These are phyloP conservation scores for Leptodermis oblonga DNA, from an alignment of 257 asterid genomes.

Conservation along the genomic window DNA sequence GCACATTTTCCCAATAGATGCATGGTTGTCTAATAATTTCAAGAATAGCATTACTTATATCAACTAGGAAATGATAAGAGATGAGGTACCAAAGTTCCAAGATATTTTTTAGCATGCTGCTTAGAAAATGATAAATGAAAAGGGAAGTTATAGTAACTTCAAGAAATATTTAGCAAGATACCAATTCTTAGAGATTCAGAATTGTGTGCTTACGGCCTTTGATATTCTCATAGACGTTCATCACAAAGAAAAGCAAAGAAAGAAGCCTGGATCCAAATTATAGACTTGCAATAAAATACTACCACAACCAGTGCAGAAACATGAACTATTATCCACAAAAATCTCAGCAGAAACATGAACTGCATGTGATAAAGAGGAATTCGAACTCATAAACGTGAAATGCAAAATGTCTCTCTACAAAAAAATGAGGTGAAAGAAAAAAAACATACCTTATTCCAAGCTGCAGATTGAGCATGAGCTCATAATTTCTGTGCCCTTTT, in stretches of 20 bases:
- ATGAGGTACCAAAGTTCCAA: too few species aligned
- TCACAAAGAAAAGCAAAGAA: not conserved
- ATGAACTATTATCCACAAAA: not conserved
- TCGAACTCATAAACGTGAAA: not conserved
- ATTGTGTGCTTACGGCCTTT: not conserved
- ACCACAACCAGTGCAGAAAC: not conserved
- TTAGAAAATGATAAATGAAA: not conserved
- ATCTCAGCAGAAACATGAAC: conserved; percentile 1
- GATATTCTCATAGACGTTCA: not conserved
- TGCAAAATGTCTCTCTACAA: too few species aligned
- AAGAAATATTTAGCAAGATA: not conserved
- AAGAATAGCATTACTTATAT: not conserved
- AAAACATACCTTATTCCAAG: conserved; percentile 77
- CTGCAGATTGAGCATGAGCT: conserved; percentile 93
- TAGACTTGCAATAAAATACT: not conserved
- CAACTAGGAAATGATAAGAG: not conserved
- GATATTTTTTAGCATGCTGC: not conserved
- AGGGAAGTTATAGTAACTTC: not conserved
- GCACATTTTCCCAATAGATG: not conserved
- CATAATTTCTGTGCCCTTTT: conserved; percentile 81
- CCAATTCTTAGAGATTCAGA: not conserved
- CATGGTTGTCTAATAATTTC: not conserved
- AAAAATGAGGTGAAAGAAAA: not conserved
- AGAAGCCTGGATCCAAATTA: not conserved
- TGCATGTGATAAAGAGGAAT: not conserved